Evolutionary conservation across 83 land plant species (phyloP), one percentile per base, ranked within the genome.

Genomic region (Thuja plicata): DNA sequence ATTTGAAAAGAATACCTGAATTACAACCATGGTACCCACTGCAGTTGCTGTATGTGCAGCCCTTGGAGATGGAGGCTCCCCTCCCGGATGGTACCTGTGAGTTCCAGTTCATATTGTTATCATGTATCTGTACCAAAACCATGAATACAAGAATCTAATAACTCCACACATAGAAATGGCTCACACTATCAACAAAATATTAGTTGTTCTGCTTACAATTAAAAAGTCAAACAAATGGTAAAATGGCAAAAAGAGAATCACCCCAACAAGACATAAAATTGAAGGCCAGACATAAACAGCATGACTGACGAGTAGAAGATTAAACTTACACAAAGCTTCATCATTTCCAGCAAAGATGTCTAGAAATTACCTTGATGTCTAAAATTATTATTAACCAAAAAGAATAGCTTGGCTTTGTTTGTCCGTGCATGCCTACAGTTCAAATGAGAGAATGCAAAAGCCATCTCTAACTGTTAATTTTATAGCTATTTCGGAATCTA

Each of bases 21-120:
- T 90, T 4, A 94, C 97, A 83, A 97, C 95, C 97, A 96, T 97
- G 45, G 97, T 93, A 9, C 98, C 98, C 45, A 97, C 98, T 3
- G 96, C 96, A 34, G 98, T 93, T 0, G 98, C 98, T 11, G 98
- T 92, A 91, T 96, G 98, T 38, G 98, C 97, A 55, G 98, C 98
- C 87, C 97, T 89, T 13, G 95, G 97, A 76, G 98, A 97, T 19
- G 98, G 98, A 37, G 97, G 92, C 73, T 94, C 95, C 5, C 98
- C 98, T 1, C 91, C 95, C 0, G 98, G 98, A 52, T 87, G 89
- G 12, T 93, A 76, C 89, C 97, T 96, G 90, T 2, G 73, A 40
- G 43, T 78, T 17, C 43, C 40, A 78, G 38, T 38, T 34, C 82
- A 78, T 38, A 35, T 37, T 78, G 24, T 38, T 78, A 34, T 15